Percentiles rank a stretch among this genome's conserved stretches.
Evolutionary conservation across 2,329 filamentous ascomycete species (phyloP).

Genomic region (Phyllosticta citriasiana): DNA sequence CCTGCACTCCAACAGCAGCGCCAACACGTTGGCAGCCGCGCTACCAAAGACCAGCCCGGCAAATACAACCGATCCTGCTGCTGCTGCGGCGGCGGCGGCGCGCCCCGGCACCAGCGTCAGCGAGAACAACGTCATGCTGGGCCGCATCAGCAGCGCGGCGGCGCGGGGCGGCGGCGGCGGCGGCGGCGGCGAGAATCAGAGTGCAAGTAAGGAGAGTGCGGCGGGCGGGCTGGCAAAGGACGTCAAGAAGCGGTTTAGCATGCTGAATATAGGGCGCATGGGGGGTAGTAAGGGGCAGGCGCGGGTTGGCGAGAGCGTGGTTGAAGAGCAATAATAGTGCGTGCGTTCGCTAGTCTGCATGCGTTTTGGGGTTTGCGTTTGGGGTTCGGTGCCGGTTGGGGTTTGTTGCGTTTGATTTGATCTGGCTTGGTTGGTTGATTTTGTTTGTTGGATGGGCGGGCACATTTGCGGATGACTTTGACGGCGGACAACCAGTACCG

Average conservation of each 20-base stretch:
- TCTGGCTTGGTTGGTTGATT: no score
- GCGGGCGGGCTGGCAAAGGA: conserved; percentile 27
- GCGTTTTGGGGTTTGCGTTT: no score
- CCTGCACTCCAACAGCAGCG: conserved; percentile 14
- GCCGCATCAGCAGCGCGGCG: background rate
- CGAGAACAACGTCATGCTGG: background rate
- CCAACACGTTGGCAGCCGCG: conserved; percentile 10
- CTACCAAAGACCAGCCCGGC: conserved; percentile 7
- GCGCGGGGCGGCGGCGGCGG: conserved; percentile 23
- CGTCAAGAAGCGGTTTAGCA: conserved; percentile 68
- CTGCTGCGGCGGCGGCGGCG: no score
- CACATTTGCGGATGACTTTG: no score
- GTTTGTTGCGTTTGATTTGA: no score
- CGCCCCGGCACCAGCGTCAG: background rate
- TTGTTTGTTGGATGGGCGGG: no score
- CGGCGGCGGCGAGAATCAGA: conserved; percentile 7
- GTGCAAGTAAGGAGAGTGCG: background rate
- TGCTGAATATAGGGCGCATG: conserved; percentile 67
- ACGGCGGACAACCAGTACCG: no score
- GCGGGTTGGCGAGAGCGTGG: conserved; percentile 14
- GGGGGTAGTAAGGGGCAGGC: conserved; percentile 49
- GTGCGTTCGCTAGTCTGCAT: no score
- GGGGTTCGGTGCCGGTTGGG: no score
- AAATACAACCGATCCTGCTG: background rate
- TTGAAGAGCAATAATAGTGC: conserved; percentile 8